phyloP scores from a whole-genome alignment of 805 yeast species.

The Myxozyma lipomycoides region DNA sequence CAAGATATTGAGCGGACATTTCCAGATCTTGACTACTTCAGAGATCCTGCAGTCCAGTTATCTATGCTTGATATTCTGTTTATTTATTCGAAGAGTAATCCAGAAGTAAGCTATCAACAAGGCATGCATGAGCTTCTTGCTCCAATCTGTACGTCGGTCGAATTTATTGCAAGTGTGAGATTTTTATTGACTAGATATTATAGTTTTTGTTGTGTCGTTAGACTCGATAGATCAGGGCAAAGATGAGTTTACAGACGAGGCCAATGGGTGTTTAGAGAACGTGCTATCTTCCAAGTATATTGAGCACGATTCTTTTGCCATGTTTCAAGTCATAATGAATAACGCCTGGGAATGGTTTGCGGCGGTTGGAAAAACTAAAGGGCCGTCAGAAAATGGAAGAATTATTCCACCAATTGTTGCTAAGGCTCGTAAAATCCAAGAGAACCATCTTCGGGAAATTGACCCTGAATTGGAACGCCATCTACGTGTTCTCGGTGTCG shows the following conservation, averaged over 20 bases:
- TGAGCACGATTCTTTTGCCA: constrained; percentile 35
- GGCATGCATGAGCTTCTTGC: constrained; percentile 56
- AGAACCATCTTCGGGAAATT: constrained; percentile 30
- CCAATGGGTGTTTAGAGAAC: constrained; percentile 14
- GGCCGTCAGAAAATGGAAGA: constrained; percentile 15
- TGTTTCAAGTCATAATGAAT: constrained; percentile 36
- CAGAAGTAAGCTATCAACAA: constrained; percentile 49
- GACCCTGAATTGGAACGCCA: constrained; percentile 35
- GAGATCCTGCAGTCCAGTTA: constrained; percentile 29
- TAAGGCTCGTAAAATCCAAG: constrained; percentile 36
- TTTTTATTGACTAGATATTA: not conserved
- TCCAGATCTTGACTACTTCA: constrained; percentile 37
- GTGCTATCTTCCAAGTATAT: constrained; percentile 24
- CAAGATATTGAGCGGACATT: constrained; percentile 38
- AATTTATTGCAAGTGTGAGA: not conserved
- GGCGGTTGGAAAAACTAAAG: constrained; percentile 21
- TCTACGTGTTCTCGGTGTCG: constrained; percentile 31
- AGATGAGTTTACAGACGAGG: constrained; percentile 4
- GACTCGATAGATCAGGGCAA: constrained; percentile 7
- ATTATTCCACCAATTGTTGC: constrained; percentile 33
- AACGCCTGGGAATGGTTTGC: constrained; percentile 35
- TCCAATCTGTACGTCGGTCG: constrained; percentile 37
- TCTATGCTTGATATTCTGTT: constrained; percentile 43
- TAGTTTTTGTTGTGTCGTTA: constrained; percentile 10
- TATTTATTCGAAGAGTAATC: constrained; percentile 47